Percentiles rank a stretch among this genome's conserved stretches.
These are phyloP conservation scores for Harrya chromipes DNA, from an alignment of 768 basidiomycete species.

Conservation along the genomic window DNA sequence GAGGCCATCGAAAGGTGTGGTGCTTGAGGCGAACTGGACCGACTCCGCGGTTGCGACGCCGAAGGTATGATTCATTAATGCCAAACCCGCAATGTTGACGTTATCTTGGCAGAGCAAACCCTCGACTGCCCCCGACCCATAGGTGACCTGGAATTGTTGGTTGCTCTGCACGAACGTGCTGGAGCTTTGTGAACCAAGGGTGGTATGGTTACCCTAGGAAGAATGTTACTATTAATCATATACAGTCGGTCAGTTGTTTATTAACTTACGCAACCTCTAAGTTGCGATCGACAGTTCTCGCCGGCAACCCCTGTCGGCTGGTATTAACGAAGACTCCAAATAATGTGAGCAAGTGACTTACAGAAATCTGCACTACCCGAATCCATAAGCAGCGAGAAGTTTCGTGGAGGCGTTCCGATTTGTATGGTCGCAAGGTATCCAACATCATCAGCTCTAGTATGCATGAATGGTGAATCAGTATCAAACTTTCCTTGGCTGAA, in stretches of 20 bases:
- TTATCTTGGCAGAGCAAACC: constrained; percentile 65
- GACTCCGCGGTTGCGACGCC: constrained; percentile 64
- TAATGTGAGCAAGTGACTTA: constrained; percentile 3
- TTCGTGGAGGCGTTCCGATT: constrained; percentile 61
- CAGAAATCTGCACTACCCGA: constrained; percentile 69
- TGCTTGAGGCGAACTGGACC: constrained; percentile 51
- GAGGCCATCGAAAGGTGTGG: constrained; percentile 63
- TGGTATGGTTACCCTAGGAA: constrained; percentile 56
- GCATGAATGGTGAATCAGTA: constrained; percentile 1
- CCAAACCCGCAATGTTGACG: constrained; percentile 59
- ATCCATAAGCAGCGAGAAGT: constrained; percentile 64
- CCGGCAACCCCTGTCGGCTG: constrained; percentile 44
- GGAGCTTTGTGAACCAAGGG: constrained; percentile 61
- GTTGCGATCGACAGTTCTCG: constrained; percentile 47
- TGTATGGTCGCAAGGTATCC: constrained; percentile 59
- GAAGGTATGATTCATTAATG: constrained; percentile 57
- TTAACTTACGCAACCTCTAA: constrained; percentile 40
- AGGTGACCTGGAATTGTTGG: constrained; percentile 56
- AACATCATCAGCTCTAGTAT: constrained; percentile 45
- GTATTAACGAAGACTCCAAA: not conserved
- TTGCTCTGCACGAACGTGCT: constrained; percentile 56
- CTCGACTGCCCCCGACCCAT: constrained; percentile 66
- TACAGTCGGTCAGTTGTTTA: not conserved
- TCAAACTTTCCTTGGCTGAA: not conserved
- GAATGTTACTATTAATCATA: constrained; percentile 19